phyloP scores from a whole-genome alignment of 345 rosid genomes.

The Bruguiera parviflora region DNA sequence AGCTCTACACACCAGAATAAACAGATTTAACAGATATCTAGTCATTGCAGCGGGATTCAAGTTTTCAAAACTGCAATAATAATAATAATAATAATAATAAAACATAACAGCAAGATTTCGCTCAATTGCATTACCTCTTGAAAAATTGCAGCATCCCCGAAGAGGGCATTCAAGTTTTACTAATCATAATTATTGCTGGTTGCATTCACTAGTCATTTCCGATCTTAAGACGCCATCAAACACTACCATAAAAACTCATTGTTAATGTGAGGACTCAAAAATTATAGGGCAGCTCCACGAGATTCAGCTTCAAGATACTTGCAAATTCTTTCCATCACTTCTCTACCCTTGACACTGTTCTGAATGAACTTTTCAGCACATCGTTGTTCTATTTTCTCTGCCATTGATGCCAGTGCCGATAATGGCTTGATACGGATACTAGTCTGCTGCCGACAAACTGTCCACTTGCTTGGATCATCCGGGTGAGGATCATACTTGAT shows the following conservation, averaged over 20 bases:
- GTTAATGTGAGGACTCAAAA: not conserved
- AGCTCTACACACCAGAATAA: too few species aligned
- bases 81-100: too few species aligned
- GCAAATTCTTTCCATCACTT: slow-evolving; percentile 97
- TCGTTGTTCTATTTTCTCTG: slow-evolving; percentile 88
- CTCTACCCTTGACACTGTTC: slow-evolving; percentile 84
- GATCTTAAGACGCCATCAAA: slow-evolving; percentile 7
- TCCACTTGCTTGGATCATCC: slow-evolving; percentile 71
- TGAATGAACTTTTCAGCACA: slow-evolving; percentile 92
- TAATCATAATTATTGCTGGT: not conserved
- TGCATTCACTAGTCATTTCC: slow-evolving; percentile 11
- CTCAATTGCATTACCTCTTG: not conserved
- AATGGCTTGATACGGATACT: slow-evolving; percentile 83
- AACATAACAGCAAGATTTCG: not conserved
- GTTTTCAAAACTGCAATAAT: too few species aligned
- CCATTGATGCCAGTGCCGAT: slow-evolving; percentile 92
- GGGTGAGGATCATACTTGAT: slow-evolving; percentile 86
- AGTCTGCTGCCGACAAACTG: slow-evolving; percentile 83
- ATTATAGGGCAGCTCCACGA: slow-evolving; percentile 47
- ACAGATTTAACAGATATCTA: too few species aligned
- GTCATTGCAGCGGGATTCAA: too few species aligned
- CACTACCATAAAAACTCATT: not conserved
- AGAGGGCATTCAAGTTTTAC: not conserved
- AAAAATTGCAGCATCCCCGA: slow-evolving; percentile 10
- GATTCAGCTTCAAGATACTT: slow-evolving; percentile 93